Base-by-base conservation (phyloP, 352 stramenopile genomes). In the Globisporangium polare region DNA sequence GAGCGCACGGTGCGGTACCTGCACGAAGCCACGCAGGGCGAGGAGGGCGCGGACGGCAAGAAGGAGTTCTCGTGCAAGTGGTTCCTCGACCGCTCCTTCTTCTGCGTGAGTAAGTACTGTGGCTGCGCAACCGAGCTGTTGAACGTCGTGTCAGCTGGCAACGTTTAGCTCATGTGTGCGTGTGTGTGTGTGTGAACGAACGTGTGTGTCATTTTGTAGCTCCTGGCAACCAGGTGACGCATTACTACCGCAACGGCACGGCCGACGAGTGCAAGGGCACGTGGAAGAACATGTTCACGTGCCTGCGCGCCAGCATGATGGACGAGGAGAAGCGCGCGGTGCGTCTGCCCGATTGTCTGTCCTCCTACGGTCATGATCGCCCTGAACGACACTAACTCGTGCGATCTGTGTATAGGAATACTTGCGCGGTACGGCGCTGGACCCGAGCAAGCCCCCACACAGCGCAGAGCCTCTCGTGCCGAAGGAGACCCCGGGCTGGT, bases 281-380 rank as follows among this genome's bases (percentile, higher is more conserved):
- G 50, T 92, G 81, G 83, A 75, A 66, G 46, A 91, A 90, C 68
- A 90, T 92, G 80, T 90, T 82, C 60, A 68, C 89, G 51, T 94
- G 86, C 65, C 85, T 90, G 37, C 80, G 86, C 41, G 67, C 78
- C 24, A 92, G 77, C 65, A 77, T 92, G 53, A 94, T 94, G 86
- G 77, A 88, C 54, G 75, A 87, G 57, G 73, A 85, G 51, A 89
- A 89, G 67, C 73, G 77, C 46, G 53, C 73, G 77, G 75, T 84
- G 60, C 50, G 66, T 58, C 9, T n/a, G n/a, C n/a, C n/a, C n/a
- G n/a, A n/a, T n/a, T n/a, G n/a, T n/a, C n/a, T n/a, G n/a, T n/a
- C n/a, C n/a, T n/a, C n/a, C n/a, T n/a, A n/a, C n/a, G n/a, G n/a
- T n/a, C n/a, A n/a, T n/a, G n/a, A n/a, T n/a, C n/a, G n/a, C n/a